These are phyloP conservation scores for Ophiostoma ips DNA, from an alignment of 2,329 filamentous ascomycete species.

Conservation along the genomic window DNA sequence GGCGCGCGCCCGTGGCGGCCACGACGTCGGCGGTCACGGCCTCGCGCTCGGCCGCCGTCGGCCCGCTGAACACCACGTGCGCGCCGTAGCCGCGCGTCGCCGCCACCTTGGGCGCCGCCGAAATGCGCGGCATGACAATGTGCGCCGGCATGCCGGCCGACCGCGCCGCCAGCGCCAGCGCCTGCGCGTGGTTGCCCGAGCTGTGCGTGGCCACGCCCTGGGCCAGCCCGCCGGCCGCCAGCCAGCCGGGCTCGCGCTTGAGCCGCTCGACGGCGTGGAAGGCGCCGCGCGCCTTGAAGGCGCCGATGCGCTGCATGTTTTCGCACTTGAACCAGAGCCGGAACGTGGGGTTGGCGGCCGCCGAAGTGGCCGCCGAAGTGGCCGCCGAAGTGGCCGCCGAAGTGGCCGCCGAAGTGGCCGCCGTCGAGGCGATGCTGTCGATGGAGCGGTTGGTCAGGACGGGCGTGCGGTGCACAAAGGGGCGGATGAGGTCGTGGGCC, in stretches of 20 bases:
- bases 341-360: conserved; percentile 37
- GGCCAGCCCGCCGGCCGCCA: conserved; percentile 42
- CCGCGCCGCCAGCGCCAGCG: conserved; percentile 70
- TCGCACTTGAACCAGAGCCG: conserved; percentile 91
- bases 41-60: conserved; percentile 68
- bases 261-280: conserved; percentile 72
- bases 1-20: conserved; percentile 54
- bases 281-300: conserved; percentile 84
- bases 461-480: conserved; percentile 70
- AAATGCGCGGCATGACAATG: conserved; percentile 87
- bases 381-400: too few relatives aligned
- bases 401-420: too few relatives aligned
- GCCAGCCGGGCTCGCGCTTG: conserved; percentile 45
- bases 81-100: conserved; percentile 70
- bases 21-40: conserved; percentile 58
- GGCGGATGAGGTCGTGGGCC: conserved; percentile 60
- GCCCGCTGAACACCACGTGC: conserved; percentile 66
- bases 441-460: conserved; percentile 69
- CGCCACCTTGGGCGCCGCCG: conserved; percentile 72
- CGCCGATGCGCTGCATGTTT: conserved; percentile 79
- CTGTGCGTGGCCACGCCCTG: conserved; percentile 82
- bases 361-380: too few relatives aligned
- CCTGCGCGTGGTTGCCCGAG: conserved; percentile 89
- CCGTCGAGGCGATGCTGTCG: conserved; percentile 57
- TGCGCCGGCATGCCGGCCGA: conserved; percentile 62